phyloP scores from a whole-genome alignment of 2,329 filamentous ascomycete genomes.

The Hypoxylon sp. region DNA sequence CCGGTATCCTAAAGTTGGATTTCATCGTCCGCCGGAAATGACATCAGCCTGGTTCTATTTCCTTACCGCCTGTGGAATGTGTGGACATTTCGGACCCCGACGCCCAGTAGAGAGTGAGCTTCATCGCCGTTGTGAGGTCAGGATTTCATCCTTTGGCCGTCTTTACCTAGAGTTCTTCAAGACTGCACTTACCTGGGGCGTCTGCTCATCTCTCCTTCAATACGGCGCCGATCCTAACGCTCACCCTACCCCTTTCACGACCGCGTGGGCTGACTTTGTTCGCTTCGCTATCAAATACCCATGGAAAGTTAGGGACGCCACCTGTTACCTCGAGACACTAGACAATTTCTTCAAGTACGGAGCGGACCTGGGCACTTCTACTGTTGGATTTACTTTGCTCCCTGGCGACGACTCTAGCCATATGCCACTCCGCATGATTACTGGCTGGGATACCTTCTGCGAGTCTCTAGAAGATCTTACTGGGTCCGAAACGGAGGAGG shows the following conservation, averaged over 20 bases:
- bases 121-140: background rate
- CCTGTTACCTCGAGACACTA: slow-evolving; percentile 1
- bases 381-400: slow-evolving; percentile 14
- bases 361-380: slow-evolving; percentile 13
- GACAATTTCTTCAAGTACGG: slow-evolving; percentile 25
- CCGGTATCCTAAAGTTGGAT: too few species aligned
- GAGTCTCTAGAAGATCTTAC: slow-evolving; percentile 20
- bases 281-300: slow-evolving; percentile 14
- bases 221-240: slow-evolving; percentile 22
- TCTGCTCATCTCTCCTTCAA: slow-evolving; percentile 13
- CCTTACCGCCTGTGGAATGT: background rate
- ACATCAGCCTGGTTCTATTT: slow-evolving; percentile 3
- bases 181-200: background rate
- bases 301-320: background rate
- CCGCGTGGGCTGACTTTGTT: slow-evolving; percentile 20
- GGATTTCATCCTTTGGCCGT: background rate
- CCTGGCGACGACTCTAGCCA: slow-evolving; percentile 11
- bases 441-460: slow-evolving; percentile 22
- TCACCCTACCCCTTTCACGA: slow-evolving; percentile 18
- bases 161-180: background rate
- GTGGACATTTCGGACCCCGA: slow-evolving; percentile 9
- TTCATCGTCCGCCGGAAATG: background rate
- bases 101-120: slow-evolving; percentile 12
- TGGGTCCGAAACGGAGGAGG: background rate
- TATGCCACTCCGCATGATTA: slow-evolving; percentile 16